These are phyloP conservation scores for Fusarium tjaetaba DNA, from an alignment of 2,329 filamentous ascomycete species.

Conservation along the genomic window DNA sequence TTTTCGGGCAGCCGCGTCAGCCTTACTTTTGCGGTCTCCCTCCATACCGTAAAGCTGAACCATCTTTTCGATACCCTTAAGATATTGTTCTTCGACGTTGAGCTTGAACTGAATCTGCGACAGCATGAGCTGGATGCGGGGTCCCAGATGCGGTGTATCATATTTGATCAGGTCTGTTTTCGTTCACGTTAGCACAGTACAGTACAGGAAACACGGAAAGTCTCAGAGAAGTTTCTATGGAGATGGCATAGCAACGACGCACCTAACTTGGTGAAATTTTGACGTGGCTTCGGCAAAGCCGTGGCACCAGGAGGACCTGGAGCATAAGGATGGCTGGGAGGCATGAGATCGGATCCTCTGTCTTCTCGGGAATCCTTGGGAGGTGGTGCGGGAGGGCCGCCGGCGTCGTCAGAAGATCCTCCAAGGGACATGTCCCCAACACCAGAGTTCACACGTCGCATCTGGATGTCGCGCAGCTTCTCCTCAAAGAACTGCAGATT, in stretches of 20 bases:
- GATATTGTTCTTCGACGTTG: constrained; percentile 98
- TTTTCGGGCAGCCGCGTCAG: constrained; percentile 87
- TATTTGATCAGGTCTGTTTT: constrained; percentile 93
- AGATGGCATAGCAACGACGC: constrained; percentile 47
- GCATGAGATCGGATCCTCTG: constrained; percentile 77
- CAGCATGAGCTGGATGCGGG: constrained; percentile 98
- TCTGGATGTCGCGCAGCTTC: constrained; percentile 86
- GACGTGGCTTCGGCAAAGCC: constrained; percentile 76
- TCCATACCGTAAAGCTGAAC: constrained; percentile 97
- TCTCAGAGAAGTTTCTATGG: not conserved
- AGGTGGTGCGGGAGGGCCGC: constrained; percentile 70
- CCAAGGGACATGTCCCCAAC: constrained; percentile 74
- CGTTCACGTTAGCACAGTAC: constrained; percentile 6
- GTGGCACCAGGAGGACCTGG: constrained; percentile 73
- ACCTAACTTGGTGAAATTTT: constrained; percentile 98
- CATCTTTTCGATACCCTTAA: constrained; percentile 99
- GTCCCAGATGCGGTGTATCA: constrained; percentile 93
- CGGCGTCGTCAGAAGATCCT: constrained; percentile 52
- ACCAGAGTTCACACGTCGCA: constrained; percentile 77
- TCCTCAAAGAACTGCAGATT: constrained; percentile 98
- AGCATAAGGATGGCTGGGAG: constrained; percentile 81
- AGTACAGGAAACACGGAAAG: not conserved
- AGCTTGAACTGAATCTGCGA: constrained; percentile 99
- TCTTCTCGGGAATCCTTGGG: constrained; percentile 73
- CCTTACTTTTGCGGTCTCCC: constrained; percentile 93